Base-by-base conservation (phyloP, 148 eudicot genomes). In the Nepenthes mirabilis region DNA sequence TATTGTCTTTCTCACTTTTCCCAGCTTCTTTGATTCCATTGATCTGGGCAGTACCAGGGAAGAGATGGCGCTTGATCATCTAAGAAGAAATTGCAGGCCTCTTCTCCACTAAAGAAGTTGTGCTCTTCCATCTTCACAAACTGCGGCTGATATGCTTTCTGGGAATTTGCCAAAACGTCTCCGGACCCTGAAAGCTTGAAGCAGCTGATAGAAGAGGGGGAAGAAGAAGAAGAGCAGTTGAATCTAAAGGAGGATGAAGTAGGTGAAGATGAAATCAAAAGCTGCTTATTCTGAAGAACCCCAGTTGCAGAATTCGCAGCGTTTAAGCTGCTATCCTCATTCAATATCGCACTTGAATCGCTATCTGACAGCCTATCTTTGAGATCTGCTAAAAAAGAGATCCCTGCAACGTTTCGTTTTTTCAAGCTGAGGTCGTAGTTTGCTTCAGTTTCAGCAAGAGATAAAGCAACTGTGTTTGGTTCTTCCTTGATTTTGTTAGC, bases 111-210 rank as follows among this genome's bases (percentile, higher is more conserved):
- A 56, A 89, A 81, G 50, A 89, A 86, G 45, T 89, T 78, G 61
- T 89, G 87, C 53, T 89, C 94, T 52, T 89, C 94, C 34, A 88
- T 73, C 69, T 88, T 85, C 68, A 85, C 96, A 63, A 79, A 81
- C 69, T 79, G 89, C 0, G 83, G 87, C 65, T 83, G 84, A 64
- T 88, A 83, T 59, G 70, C 79, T 40, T 52, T 61, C 58, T 68
- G 73, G 37, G 70, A 48, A 23, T 47, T 70, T 6, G 52, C 74
- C 58, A 71, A 53, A 14, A 68, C 50, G 6, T 70, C 57, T 34
- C 70, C 74, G 1, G 70, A 14, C 0, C 77, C 84, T 2, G 80
- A 61, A 50, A 80, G 67, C 47, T 70, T 66, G 72, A 70, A 72
- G 34, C 72, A 64, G 58, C 65, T 65, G 55, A 64, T 63, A 13